Evolutionary conservation across 208 protist species (phyloP).

Genomic region (Leishmania aethiopica): DNA sequence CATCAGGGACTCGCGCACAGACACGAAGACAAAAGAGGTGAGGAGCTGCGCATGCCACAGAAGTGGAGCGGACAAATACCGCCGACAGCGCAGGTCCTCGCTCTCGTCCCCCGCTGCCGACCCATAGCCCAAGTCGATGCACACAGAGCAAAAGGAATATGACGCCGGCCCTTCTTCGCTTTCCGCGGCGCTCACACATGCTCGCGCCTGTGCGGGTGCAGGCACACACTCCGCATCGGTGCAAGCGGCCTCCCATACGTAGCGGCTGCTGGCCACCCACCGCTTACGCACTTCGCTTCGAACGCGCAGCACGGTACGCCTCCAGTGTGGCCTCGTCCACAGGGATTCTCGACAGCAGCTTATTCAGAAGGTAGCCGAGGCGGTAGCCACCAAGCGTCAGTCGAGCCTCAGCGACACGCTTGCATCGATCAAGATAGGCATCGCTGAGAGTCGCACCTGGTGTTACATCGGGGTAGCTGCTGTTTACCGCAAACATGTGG

Average conservation of each 20-base stretch:
- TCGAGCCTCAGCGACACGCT: conserved; percentile 47
- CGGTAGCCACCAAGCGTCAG: conserved; percentile 72
- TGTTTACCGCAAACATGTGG: conserved; percentile 62
- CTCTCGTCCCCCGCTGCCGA: background rate
- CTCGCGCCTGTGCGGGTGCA: background rate
- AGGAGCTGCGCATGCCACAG: background rate
- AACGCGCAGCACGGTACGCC: background rate
- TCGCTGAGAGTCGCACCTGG: conserved; percentile 31
- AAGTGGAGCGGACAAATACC: background rate
- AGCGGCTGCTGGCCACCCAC: background rate
- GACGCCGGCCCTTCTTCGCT: background rate
- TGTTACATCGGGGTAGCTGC: conserved; percentile 55
- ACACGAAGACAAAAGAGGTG: background rate
- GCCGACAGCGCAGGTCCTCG: background rate
- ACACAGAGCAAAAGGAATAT: background rate
- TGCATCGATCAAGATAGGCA: conserved; percentile 62
- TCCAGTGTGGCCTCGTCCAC: conserved; percentile 11
- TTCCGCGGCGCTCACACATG: no score
- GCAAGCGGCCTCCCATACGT: background rate
- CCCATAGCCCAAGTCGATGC: background rate
- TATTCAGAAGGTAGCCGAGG: conserved; percentile 67
- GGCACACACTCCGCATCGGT: background rate
- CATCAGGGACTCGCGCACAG: background rate
- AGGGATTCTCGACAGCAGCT: conserved; percentile 40
- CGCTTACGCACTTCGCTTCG: background rate